phyloP scores from a whole-genome alignment of 2,329 filamentous ascomycete genomes.

The Lojkania enalia region DNA sequence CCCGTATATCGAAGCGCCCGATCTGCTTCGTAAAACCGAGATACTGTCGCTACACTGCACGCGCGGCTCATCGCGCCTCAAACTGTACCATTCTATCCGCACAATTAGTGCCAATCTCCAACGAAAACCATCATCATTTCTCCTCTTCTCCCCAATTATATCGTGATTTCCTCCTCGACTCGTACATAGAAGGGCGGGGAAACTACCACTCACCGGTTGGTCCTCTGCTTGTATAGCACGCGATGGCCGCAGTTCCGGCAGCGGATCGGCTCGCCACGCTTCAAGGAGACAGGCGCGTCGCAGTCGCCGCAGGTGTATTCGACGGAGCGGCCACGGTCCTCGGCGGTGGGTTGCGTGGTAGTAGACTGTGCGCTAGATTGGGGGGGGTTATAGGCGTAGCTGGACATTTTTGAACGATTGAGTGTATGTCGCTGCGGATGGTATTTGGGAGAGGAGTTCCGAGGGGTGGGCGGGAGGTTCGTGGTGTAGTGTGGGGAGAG shows the following conservation, averaged over 20 bases:
- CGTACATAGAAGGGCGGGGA: background rate
- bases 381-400: background rate
- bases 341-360: constrained; percentile 58
- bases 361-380: constrained; percentile 47
- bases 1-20: too few species aligned
- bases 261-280: constrained; percentile 77
- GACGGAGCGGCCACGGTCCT: constrained; percentile 50
- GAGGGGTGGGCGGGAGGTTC: background rate
- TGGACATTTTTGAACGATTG: constrained; percentile 5
- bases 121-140: background rate
- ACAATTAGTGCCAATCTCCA: background rate
- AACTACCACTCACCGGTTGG: constrained; percentile 74
- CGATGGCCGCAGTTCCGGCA: constrained; percentile 94
- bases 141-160: constrained; percentile 1
- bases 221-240: constrained; percentile 96
- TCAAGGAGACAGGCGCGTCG: constrained; percentile 73
- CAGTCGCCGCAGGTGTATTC: constrained; percentile 76
- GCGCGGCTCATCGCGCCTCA: constrained; percentile 71
- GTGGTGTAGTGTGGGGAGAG: background rate
- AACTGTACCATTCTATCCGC: constrained; percentile 88
- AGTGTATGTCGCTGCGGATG: background rate
- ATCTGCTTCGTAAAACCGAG: too few species aligned
- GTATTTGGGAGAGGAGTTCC: background rate
- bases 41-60: too few species aligned
- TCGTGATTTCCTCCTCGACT: constrained; percentile 1